Base-by-base conservation (phyloP, 2,329 filamentous ascomycete species). In the Alternaria burnsii region DNA sequence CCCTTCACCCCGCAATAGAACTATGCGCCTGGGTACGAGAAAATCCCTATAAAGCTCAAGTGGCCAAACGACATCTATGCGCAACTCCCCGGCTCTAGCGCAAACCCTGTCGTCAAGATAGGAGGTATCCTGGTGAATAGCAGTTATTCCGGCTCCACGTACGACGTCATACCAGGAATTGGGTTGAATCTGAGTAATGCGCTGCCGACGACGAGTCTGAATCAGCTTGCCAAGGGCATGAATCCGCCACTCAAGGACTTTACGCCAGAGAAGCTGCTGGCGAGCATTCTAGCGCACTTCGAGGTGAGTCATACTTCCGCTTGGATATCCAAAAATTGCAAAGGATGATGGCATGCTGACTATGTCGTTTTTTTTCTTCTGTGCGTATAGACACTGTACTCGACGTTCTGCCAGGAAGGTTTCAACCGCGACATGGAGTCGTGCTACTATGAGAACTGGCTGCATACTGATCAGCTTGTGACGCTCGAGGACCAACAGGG, bases 111-210 rank as follows among this genome's bases (percentile, higher is more conserved):
- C 69, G 89, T 93, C 67, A 99, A 99, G 74, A 94, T 99, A 55
- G 93, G 92, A 54, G 95, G 95, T 6, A 95, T 99, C 63, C 85
- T 98, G 3, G 91, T 97, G 7, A 97, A 97, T 76, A 95, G 92
- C 63, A 88, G 89, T 59, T 98, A 95, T 81, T 87, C 86, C 6
- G 85, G 87, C 6, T 88, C 88, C 26, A 86, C 88, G 64, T 98
- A 97, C 79, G 91, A 94, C 65, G 87, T 97, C 41, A 89, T 98
- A 18, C 86, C 94, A 3, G 95, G 95, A 26, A 79, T 84, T 67
- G 95, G 95, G 2, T 76, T 99, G 68, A 99, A 99, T 78, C 88
- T 92, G 16, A 88, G 88, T 55, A 97, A 98, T 76, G 83, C 87
- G 1, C 88, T 90, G 0, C 95, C 95, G 0, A 98, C 95, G 0